Evolutionary conservation across 306 rosid genomes (phyloP).

Genomic region (Arachis stenosperma): DNA sequence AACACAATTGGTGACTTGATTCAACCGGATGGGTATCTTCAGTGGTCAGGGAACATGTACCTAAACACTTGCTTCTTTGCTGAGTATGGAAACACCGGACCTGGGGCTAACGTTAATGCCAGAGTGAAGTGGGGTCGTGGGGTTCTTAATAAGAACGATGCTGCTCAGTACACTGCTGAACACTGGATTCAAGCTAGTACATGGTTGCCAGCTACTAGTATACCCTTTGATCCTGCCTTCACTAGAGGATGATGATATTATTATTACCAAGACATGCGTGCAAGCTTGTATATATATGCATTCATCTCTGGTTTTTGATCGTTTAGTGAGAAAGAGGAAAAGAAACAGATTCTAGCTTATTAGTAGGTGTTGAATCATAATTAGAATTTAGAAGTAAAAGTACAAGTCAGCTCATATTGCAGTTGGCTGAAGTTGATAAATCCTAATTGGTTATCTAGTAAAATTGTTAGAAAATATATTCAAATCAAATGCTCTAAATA

Average conservation of each 20-base stretch:
- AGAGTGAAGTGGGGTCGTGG: slow-evolving; percentile 70
- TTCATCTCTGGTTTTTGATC: not conserved
- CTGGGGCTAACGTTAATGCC: slow-evolving; percentile 41
- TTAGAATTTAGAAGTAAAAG: too few species aligned
- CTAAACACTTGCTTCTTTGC: slow-evolving; percentile 56
- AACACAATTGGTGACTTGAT: slow-evolving; percentile 48
- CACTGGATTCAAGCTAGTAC: slow-evolving; percentile 38
- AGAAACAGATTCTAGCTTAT: not conserved
- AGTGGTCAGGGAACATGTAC: slow-evolving; percentile 46
- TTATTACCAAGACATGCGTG: not conserved
- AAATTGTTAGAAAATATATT: too few species aligned
- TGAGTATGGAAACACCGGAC: slow-evolving; percentile 67
- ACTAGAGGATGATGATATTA: not conserved
- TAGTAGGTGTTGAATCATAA: too few species aligned
- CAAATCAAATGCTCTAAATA: too few species aligned
- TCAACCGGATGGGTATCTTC: slow-evolving; percentile 52
- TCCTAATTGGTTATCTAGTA: too few species aligned
- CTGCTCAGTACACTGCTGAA: slow-evolving; percentile 50
- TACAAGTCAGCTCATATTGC: too few species aligned
- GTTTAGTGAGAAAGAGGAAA: not conserved
- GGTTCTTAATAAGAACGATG: slow-evolving; percentile 46
- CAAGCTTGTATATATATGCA: not conserved
- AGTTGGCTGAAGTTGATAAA: too few species aligned
- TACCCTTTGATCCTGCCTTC: slow-evolving; percentile 38
- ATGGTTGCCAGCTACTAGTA: slow-evolving; percentile 52